Conservation (phyloP, 805 yeast species). For the Debaryomyces tyrocola region DNA sequence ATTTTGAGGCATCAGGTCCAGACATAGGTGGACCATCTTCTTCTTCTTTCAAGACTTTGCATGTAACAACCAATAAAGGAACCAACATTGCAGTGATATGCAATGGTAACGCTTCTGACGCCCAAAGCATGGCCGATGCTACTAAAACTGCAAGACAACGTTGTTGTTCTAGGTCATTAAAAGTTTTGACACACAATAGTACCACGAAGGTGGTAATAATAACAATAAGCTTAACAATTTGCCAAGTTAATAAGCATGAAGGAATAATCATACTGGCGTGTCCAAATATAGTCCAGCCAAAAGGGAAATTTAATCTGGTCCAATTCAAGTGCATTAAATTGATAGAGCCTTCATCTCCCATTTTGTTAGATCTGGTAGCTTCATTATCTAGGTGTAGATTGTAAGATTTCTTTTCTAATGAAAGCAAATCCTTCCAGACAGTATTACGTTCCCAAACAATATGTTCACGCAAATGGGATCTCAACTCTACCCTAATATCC, state of each 20-base stretch:
- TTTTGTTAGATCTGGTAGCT: constrained; percentile 15
- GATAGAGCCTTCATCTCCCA: constrained; percentile 23
- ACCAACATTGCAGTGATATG: constrained; percentile 50
- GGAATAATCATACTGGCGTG: constrained; percentile 36
- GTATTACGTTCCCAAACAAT: constrained; percentile 97
- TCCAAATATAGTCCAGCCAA: constrained; percentile 13
- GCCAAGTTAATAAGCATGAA: constrained; percentile 45
- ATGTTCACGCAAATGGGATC: constrained; percentile 74
- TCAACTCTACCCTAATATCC: constrained; percentile 44
- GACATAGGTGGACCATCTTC: constrained; percentile 48
- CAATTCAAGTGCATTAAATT: constrained; percentile 19
- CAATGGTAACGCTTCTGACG: constrained; percentile 51
- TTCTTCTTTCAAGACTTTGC: constrained; percentile 49
- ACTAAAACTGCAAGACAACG: constrained; percentile 71
- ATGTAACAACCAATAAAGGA: constrained; percentile 47
- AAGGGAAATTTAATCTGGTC: constrained; percentile 21
- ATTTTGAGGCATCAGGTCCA: constrained; percentile 72
- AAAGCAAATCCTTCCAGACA: constrained; percentile 96
- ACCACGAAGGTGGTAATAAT: constrained; percentile 54
- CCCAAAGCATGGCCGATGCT: constrained; percentile 53
- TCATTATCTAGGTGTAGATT: constrained; percentile 23
- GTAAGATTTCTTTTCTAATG: constrained; percentile 45
- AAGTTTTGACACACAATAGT: constrained; percentile 55
- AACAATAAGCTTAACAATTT: constrained; percentile 47
- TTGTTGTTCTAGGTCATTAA: constrained; percentile 62